Base-by-base conservation (phyloP, 208 protist species). In the Wallacemonas rigidus region DNA sequence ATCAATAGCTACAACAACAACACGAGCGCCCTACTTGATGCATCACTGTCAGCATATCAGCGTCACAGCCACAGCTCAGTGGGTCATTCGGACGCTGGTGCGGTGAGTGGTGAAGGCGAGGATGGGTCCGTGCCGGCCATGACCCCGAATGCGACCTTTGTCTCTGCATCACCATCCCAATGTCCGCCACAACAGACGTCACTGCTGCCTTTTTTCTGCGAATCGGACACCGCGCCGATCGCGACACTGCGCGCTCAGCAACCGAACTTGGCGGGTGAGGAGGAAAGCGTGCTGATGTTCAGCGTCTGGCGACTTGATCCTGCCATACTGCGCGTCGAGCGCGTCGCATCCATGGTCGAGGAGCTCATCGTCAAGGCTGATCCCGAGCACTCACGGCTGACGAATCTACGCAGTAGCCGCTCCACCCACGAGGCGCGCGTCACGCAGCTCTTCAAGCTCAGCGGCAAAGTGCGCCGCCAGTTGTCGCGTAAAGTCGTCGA, bases 291-390 rank as follows among this genome's bases (percentile, higher is more conserved):
- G 40, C 80, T 90, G 26, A 89, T 97, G 44, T 97, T 95, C 64
- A 90, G 87, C 36, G 88, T 85, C 11, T 94, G 77, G 79, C 83
- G 91, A 1, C 83, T 97, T 7, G 93, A 97, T 64, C 93, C 93
- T 14, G 82, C 91, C 7, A 80, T 96, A 6, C 95, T 89, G 70
- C 87, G 93, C 26, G 88, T 97, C 36, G 93, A 95, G 80, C 83
- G 86, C 9, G 82, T 87, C 17, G 72, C 74, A 8, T 88, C 83
- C 38, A 96, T 97, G 93, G 90, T 96, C 73, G 90, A 97, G 78
- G 90, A 97, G 71, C 86, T 97, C 35, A 90, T 95, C 72, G 86
- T 97, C 47, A 94, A 93, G 80, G 86, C 90, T 40, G 93, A 97
- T 77, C 93, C 93, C 11, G 90, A 96, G 77, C 88, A 95, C 76